Evolutionary conservation across 371 early-diverging fungal genomes (phyloP).

Genomic region (Umbelopsis sp.): DNA sequence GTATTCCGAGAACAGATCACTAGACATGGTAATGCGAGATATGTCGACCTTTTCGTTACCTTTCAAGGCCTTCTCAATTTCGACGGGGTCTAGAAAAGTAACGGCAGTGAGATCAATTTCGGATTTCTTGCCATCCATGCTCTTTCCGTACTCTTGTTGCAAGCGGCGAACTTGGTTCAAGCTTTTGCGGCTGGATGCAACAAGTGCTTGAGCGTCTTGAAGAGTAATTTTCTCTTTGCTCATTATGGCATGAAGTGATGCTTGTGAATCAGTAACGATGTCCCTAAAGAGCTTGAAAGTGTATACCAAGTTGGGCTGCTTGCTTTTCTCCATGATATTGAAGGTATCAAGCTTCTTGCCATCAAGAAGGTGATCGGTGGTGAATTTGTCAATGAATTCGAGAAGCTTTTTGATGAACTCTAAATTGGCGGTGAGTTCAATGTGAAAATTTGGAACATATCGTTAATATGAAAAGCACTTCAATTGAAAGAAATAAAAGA

Average conservation of each 20-base stretch:
- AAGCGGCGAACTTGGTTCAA: neutral
- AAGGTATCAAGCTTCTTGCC: constrained; percentile 2
- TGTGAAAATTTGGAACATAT: no score
- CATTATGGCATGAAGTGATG: neutral
- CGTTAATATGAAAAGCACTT: no score
- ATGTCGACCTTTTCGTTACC: neutral
- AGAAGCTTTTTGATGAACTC: neutral
- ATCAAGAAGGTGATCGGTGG: neutral
- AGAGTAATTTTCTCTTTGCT: neutral
- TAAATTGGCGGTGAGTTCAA: neutral
- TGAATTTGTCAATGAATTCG: neutral
- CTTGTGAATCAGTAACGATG: neutral
- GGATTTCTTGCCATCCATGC: neutral
- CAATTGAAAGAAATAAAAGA: no score
- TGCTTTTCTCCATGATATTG: constrained; percentile 21
- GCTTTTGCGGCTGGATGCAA: neutral
- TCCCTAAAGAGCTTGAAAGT: neutral
- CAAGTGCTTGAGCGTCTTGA: neutral
- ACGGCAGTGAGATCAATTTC: neutral
- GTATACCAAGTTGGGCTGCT: constrained; percentile 19
- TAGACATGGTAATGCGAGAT: neutral
- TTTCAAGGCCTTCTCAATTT: neutral
- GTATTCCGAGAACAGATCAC: neutral
- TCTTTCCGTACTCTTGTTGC: neutral
- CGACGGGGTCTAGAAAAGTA: neutral